Evolutionary conservation across 2,329 filamentous ascomycete species (phyloP), one percentile per base, ranked within the genome.

Genomic region (Cadophora gregata): DNA sequence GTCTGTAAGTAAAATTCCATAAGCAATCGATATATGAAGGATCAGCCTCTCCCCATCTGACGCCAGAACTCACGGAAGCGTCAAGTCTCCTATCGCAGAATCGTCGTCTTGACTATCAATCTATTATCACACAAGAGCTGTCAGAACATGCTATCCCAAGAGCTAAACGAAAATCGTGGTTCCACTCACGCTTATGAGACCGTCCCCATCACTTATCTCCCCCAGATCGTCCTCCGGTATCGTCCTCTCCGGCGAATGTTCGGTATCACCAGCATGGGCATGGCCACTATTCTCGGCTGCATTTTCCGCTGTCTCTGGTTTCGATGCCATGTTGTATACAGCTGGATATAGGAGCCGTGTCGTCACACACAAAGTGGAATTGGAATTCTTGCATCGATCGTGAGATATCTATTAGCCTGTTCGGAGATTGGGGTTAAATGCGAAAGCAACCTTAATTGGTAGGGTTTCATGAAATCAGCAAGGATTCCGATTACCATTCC

Each of bases 71-170:
- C 29, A 66, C 59, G 59, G 59, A 27, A 62, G 25, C 19, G 64
- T 50, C 29, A 66, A 36, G 42, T 66, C 51, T 16, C 33, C 64
- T 21, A 66, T 56, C 21, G 59, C 64, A 66, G 64, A 66, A 51
- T 66, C 64, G 58, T 66, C 50, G 48, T 66, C 64, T 14, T 38
- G 56, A 24, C 59, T 59, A 31, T 66, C 64, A 33, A 66, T 19
- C 64, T 62, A 42, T 4, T n/a, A 24, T 16, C 10, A 27, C 2
- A 9, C 31, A 27, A 4, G 4, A n/a, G 48, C 2, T 16, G 16
- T 51, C 25, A 51, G 48, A 7, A 8, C 29, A 2, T 29, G 16
- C 24, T 3, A 50, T 1, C 27, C 21, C 9, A 50, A 27, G 1
- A 16, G 27, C 24, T 9, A 14, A 9, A 21, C 24, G 24, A 50